Conservation (phyloP, 2,329 filamentous ascomycete genomes). For the Cercospora citrullina region DNA sequence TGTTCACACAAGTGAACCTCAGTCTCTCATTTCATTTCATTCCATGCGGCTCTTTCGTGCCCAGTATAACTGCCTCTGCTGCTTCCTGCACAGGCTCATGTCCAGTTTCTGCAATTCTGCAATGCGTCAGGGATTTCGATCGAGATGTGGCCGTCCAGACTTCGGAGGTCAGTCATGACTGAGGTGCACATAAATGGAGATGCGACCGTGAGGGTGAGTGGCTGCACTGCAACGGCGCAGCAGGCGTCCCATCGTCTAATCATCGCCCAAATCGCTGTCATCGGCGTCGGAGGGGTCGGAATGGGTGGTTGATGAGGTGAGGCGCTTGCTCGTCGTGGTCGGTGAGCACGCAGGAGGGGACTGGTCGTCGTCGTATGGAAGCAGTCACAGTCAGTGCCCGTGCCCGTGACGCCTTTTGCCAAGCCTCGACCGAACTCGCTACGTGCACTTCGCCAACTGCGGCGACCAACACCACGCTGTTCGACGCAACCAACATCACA, state of each 20-base stretch:
- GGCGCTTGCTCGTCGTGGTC: background rate
- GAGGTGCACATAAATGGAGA: background rate
- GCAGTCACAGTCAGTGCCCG: background rate
- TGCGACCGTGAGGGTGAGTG: background rate
- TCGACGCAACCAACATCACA: background rate
- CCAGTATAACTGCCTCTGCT: background rate
- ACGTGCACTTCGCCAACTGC: background rate
- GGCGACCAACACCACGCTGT: background rate
- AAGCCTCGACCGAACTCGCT: background rate
- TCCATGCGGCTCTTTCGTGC: background rate
- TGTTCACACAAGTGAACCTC: background rate
- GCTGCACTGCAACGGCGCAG: background rate
- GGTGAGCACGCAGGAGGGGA: background rate
- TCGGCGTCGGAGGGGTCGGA: background rate
- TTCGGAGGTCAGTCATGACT: background rate
- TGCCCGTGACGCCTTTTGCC: background rate
- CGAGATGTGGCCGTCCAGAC: background rate
- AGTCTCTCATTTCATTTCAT: background rate
- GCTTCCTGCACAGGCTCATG: background rate
- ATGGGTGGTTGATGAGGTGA: background rate
- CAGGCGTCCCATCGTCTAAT: background rate
- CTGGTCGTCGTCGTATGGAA: background rate
- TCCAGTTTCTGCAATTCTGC: background rate
- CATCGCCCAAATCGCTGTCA: background rate
- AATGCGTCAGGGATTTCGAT: background rate